A percentile compares a stretch with the other conserved stretches of the same genome.
Conservation (phyloP, 2,329 filamentous ascomycete species). For the Zasmidium cellare region DNA sequence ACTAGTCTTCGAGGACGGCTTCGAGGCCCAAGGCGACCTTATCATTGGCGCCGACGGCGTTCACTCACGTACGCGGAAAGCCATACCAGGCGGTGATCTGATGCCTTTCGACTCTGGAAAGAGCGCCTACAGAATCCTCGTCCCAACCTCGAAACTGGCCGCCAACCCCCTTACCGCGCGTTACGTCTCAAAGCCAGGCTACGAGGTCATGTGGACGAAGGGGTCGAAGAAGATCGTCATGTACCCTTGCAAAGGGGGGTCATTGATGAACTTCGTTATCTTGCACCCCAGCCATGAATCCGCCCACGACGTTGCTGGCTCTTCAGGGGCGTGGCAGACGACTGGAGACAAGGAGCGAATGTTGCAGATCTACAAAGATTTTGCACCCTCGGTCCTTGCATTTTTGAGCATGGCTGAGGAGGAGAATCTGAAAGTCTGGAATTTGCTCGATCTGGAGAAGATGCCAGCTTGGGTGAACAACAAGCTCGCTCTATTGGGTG, state of each 20-base stretch:
- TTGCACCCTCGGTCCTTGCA: constrained; percentile 36
- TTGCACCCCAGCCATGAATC: constrained; percentile 2
- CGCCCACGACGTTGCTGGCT: background rate
- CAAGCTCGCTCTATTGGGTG: constrained; percentile 61
- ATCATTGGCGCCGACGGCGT: constrained; percentile 35
- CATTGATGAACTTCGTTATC: constrained; percentile 47
- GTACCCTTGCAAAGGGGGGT: constrained; percentile 50
- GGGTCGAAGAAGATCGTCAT: constrained; percentile 47
- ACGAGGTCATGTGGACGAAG: constrained; percentile 45
- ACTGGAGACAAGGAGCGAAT: constrained; percentile 38
- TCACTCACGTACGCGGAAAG: constrained; percentile 10
- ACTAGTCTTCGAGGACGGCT: constrained; percentile 28
- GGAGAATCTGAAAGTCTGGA: constrained; percentile 56
- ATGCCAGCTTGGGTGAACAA: constrained; percentile 23
- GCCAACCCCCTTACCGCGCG: constrained; percentile 32
- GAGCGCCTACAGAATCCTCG: constrained; percentile 58
- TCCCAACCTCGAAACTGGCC: constrained; percentile 42
- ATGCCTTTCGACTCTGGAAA: constrained; percentile 44
- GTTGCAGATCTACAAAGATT: constrained; percentile 40
- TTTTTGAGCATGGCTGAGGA: constrained; percentile 40
- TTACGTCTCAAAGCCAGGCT: constrained; percentile 31
- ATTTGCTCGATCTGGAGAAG: constrained; percentile 61
- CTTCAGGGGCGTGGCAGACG: constrained; percentile 36
- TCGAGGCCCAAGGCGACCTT: constrained; percentile 26
- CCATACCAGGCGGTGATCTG: constrained; percentile 19